Conservation (phyloP, 345 rosid species). For the Pistacia integerrima region DNA sequence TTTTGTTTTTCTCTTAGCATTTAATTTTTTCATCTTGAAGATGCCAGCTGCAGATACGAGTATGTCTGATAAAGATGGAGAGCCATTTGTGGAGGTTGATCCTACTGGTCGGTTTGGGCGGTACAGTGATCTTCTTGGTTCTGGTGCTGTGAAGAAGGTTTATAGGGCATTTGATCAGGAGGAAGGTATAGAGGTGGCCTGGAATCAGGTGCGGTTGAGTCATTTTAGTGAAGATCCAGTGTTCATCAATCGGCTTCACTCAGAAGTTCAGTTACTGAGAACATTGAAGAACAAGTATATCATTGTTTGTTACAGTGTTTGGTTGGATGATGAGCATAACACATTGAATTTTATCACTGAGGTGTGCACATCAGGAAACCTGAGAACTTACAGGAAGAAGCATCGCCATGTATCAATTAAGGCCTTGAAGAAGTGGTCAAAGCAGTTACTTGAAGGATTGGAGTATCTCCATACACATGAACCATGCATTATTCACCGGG, state of each 20-base stretch:
- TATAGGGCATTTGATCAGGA: slow-evolving; percentile 78
- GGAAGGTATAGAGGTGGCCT: slow-evolving; percentile 77
- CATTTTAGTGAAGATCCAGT: slow-evolving; percentile 49
- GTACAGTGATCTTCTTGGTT: slow-evolving; percentile 57
- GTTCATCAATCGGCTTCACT: slow-evolving; percentile 54
- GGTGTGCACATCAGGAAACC: slow-evolving; percentile 69
- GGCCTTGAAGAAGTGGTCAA: slow-evolving; percentile 74
- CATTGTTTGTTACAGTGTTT: slow-evolving; percentile 61
- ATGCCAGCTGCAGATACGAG: slow-evolving; percentile 56
- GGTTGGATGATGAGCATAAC: slow-evolving; percentile 49
- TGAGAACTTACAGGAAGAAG: slow-evolving; percentile 63
- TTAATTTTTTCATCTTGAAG: slow-evolving; percentile 18
- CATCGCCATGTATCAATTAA: slow-evolving; percentile 68
- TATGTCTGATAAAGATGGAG: slow-evolving; percentile 43
- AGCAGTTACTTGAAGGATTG: slow-evolving; percentile 65
- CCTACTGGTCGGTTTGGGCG: slow-evolving; percentile 67
- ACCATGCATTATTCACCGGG: slow-evolving; percentile 69
- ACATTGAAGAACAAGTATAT: slow-evolving; percentile 54
- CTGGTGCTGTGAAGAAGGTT: slow-evolving; percentile 70
- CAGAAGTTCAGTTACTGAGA: slow-evolving; percentile 67
- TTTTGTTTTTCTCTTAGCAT: not conserved
- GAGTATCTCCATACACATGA: slow-evolving; percentile 70
- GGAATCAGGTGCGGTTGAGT: slow-evolving; percentile 68
- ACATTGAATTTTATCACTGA: slow-evolving; percentile 71
- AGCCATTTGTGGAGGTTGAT: slow-evolving; percentile 61